A percentile compares a stretch with the other conserved stretches of the same genome.
These are phyloP conservation scores for Nicotiana obtusifolia DNA, from an alignment of 257 asterid genomes.

Conservation along the genomic window DNA sequence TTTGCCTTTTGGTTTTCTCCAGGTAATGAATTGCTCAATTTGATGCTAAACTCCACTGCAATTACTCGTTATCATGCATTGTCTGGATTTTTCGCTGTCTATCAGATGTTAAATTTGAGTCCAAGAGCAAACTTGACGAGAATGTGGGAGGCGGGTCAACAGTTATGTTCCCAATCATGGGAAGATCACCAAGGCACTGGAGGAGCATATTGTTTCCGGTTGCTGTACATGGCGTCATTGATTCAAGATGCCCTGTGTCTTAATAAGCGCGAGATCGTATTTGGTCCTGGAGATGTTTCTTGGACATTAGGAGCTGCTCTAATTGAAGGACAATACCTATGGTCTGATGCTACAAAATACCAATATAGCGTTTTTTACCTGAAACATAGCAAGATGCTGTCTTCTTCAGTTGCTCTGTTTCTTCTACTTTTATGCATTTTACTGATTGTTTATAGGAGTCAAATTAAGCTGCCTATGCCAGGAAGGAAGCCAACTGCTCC, in stretches of 20 bases:
- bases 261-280: conserved; percentile 42
- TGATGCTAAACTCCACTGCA: conserved; percentile 29
- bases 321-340: conserved; percentile 52
- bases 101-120: conserved; percentile 47
- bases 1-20: conserved; percentile 21
- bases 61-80: conserved; percentile 55
- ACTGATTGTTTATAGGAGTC: conserved; percentile 42
- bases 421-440: conserved; percentile 35
- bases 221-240: conserved; percentile 60
- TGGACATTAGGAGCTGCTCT: conserved; percentile 85
- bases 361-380: conserved; percentile 16
- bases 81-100: conserved; percentile 68
- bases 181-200: conserved; percentile 26
- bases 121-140: conserved; percentile 40
- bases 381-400: conserved; percentile 21
- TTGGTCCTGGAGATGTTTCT: conserved; percentile 73
- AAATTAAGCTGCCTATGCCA: conserved; percentile 59
- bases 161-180: conserved; percentile 40
- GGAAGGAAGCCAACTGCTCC: conserved; percentile 35
- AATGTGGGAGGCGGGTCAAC: conserved; percentile 47
- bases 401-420: conserved; percentile 43
- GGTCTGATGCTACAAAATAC: conserved; percentile 29
- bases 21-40: conserved; percentile 43
- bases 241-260: conserved; percentile 62
- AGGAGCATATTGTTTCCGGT: conserved; percentile 48